phyloP scores from a whole-genome alignment of 257 asterid species.

The Solanum appendiculatum region DNA sequence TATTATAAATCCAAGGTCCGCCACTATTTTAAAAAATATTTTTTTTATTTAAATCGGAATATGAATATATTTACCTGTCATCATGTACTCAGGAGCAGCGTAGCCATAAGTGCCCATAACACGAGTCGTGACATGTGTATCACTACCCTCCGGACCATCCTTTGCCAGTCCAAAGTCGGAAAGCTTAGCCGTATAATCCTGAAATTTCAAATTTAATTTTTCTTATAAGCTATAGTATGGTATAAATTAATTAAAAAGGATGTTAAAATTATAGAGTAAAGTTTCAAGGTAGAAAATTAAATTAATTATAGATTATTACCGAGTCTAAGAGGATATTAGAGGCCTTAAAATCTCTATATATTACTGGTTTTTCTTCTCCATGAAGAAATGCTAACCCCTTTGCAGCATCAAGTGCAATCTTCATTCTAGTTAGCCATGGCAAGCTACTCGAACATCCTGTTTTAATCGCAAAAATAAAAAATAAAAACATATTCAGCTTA shows the following conservation, averaged over 20 bases:
- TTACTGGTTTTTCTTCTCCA: conserved; percentile 64
- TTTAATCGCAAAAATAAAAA: neutral
- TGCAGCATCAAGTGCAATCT: conserved; percentile 68
- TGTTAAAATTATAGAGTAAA: neutral
- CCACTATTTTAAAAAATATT: accelerated
- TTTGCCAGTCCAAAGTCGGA: conserved; percentile 84
- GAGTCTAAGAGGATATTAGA: conserved; percentile 53
- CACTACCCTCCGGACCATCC: conserved; percentile 78
- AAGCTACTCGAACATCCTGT: conserved; percentile 49
- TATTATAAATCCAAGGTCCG: accelerated
- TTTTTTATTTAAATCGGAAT: neutral
- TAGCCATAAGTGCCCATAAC: conserved; percentile 94
- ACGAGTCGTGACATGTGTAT: conserved; percentile 64
- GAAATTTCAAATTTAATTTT: neutral
- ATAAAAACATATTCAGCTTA: neutral
- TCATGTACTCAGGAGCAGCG: conserved; percentile 81
- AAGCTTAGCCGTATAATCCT: conserved; percentile 61
- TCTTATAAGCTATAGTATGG: neutral
- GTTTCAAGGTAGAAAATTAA: neutral
- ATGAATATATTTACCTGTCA: conserved; percentile 46
- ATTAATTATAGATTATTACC: conserved; percentile 3
- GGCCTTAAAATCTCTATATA: conserved; percentile 72
- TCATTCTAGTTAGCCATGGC: conserved; percentile 66
- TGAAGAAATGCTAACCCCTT: conserved; percentile 80
- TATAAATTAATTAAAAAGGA: neutral